Evolutionary conservation across 768 basidiomycete genomes (phyloP).

Genomic region (Rhodotorula taiwanensis): DNA sequence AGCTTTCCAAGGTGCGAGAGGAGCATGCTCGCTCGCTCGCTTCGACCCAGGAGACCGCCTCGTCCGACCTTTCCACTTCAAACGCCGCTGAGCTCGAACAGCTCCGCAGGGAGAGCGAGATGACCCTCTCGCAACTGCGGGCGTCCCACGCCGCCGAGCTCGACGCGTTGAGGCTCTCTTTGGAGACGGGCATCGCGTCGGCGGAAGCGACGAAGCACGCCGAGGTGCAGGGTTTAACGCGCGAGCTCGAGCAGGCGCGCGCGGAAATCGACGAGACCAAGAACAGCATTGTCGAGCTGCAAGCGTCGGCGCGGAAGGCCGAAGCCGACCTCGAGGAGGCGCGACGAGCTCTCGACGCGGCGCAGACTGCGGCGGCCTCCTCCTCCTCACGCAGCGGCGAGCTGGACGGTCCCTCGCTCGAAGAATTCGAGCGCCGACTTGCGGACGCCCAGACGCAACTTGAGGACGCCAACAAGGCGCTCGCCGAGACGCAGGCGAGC

Average conservation of each 20-base stretch:
- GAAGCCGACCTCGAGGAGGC: constrained; percentile 38
- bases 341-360: constrained; percentile 60
- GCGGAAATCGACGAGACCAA: constrained; percentile 48
- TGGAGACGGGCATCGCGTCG: constrained; percentile 62
- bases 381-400: constrained; percentile 39
- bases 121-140: constrained; percentile 6
- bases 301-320: constrained; percentile 57
- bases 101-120: not conserved
- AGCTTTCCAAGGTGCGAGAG: constrained; percentile 46
- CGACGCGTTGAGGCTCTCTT: constrained; percentile 61
- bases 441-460: constrained; percentile 3
- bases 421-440: constrained; percentile 1
- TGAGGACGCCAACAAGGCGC: constrained; percentile 17
- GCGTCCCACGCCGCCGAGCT: constrained; percentile 63
- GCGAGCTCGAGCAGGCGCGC: constrained; percentile 53
- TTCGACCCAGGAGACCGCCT: not conserved
- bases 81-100: not conserved
- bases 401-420: not conserved
- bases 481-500: constrained; percentile 22
- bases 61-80: too few species aligned
- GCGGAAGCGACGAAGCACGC: constrained; percentile 59
- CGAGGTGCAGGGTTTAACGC: constrained; percentile 54
- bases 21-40: not conserved
- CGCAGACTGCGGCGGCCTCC: constrained; percentile 48
- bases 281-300: constrained; percentile 52